These are phyloP conservation scores for Flaveria sonorensis DNA, from an alignment of 129 eudicot genomes.

Conservation along the genomic window DNA sequence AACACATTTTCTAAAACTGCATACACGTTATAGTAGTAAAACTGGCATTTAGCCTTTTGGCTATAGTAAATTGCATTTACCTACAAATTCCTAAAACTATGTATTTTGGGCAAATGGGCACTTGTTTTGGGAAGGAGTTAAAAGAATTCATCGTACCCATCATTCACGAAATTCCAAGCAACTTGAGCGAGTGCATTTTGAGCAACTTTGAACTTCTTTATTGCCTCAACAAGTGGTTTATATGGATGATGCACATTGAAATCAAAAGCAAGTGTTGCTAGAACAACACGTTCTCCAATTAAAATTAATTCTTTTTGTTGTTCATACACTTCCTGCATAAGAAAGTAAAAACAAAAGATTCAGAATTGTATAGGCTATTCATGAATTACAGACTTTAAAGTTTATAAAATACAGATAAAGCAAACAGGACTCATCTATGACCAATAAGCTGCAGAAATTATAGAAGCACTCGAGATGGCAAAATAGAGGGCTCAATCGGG, in stretches of 20 bases:
- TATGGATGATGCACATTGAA: constrained; percentile 87
- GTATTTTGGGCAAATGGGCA: neutral
- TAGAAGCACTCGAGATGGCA: neutral
- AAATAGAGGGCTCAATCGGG: too few relatives aligned
- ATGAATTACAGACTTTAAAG: neutral
- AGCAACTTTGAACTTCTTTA: constrained; percentile 90
- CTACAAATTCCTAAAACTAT: neutral
- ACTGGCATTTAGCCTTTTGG: neutral
- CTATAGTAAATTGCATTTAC: neutral
- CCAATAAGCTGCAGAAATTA: neutral
- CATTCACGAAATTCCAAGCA: constrained; percentile 98
- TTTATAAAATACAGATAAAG: neutral
- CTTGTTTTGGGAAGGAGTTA: neutral
- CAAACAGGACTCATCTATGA: neutral
- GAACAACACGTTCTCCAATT: constrained; percentile 79
- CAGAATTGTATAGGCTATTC: neutral
- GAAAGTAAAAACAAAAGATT: neutral
- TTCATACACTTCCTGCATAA: constrained; percentile 87
- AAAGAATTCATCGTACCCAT: constrained; percentile 69
- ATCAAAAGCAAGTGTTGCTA: constrained; percentile 86
- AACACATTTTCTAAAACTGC: neutral
- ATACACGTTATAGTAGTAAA: neutral
- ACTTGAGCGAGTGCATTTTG: constrained; percentile 95
- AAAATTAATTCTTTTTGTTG: constrained; percentile 89
- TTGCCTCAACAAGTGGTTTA: constrained; percentile 97